phyloP scores from a whole-genome alignment of 1,284 basidiomycete species.

The Rhodotorula glutinis region DNA sequence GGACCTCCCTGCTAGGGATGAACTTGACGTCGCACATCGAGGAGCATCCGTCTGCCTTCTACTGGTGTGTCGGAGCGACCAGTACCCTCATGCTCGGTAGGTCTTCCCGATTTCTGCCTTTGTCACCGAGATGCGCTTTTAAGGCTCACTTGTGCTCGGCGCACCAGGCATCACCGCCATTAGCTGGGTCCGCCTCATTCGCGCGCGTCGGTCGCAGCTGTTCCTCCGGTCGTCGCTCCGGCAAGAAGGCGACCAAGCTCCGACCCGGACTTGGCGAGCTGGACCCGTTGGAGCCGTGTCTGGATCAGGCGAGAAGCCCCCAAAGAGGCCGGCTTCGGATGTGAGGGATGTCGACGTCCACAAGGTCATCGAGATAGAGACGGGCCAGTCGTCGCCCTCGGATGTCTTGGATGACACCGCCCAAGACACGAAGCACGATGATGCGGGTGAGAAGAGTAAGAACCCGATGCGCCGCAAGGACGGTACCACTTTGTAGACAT shows the following conservation, averaged over 20 bases:
- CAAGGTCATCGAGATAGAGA: not conserved
- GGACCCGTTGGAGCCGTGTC: conserved; percentile 3
- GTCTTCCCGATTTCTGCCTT: too few species aligned
- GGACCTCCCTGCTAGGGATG: conserved; percentile 12
- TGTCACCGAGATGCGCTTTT: too few species aligned
- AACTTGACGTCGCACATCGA: conserved; percentile 22
- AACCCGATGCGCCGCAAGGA: conserved; percentile 24
- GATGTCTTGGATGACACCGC: not conserved
- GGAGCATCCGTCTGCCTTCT: conserved; percentile 15
- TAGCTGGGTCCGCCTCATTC: conserved; percentile 23
- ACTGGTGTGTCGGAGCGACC: not conserved
- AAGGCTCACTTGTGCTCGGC: too few species aligned
- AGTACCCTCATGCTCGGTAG: conserved; percentile 9
- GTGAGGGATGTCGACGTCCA: not conserved
- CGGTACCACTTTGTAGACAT: conserved; percentile 8
- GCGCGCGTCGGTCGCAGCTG: conserved; percentile 32
- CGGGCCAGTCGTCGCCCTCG: not conserved
- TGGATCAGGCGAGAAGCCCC: not conserved
- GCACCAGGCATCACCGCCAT: conserved; percentile 22
- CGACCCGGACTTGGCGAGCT: conserved; percentile 7
- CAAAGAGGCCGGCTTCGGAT: not conserved
- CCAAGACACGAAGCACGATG: not conserved
- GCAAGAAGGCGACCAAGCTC: not conserved
- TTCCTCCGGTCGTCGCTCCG: conserved; percentile 23
- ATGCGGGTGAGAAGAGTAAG: not conserved